These are phyloP conservation scores for Pleurotus citrinopileatus DNA, from an alignment of 768 basidiomycete genomes.

Conservation along the genomic window DNA sequence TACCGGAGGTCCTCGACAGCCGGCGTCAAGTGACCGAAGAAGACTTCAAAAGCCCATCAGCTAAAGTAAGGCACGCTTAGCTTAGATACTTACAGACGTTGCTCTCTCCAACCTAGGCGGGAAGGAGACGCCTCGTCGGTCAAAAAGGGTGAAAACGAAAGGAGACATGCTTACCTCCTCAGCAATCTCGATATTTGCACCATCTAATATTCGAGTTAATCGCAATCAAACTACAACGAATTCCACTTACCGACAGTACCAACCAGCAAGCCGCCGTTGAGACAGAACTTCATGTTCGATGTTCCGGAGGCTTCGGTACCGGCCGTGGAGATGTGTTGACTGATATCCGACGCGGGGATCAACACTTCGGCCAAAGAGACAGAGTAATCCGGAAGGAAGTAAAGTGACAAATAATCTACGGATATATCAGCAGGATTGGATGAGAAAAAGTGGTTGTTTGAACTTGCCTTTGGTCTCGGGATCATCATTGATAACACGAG, in stretches of 20 bases:
- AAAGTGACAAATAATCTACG: conserved; percentile 79
- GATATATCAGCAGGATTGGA: conserved; percentile 47
- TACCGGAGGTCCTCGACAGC: conserved; percentile 85
- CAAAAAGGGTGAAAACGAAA: not conserved
- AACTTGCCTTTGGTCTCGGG: conserved; percentile 28
- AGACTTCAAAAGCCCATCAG: conserved; percentile 46
- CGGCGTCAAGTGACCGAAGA: conserved; percentile 87
- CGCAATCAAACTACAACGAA: not conserved
- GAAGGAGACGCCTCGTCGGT: not conserved
- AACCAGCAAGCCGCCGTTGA: conserved; percentile 86
- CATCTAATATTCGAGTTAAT: conserved; percentile 46
- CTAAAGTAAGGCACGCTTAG: conserved; percentile 5
- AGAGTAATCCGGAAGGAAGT: conserved; percentile 96
- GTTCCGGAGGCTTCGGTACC: conserved; percentile 89
- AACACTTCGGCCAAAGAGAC: conserved; percentile 81
- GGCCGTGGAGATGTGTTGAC: conserved; percentile 96
- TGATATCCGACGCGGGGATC: conserved; percentile 92
- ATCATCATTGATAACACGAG: conserved; percentile 76
- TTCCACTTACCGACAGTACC: conserved; percentile 66
- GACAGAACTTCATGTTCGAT: conserved; percentile 86
- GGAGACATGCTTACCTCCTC: conserved; percentile 54
- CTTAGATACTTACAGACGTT: conserved; percentile 74
- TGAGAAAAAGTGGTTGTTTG: not conserved
- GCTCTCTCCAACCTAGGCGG: conserved; percentile 65
- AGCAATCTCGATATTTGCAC: conserved; percentile 95